Evolutionary conservation across 768 basidiomycete genomes (phyloP), one percentile per base, ranked within the genome.

Genomic region (Collybia mongolica): DNA sequence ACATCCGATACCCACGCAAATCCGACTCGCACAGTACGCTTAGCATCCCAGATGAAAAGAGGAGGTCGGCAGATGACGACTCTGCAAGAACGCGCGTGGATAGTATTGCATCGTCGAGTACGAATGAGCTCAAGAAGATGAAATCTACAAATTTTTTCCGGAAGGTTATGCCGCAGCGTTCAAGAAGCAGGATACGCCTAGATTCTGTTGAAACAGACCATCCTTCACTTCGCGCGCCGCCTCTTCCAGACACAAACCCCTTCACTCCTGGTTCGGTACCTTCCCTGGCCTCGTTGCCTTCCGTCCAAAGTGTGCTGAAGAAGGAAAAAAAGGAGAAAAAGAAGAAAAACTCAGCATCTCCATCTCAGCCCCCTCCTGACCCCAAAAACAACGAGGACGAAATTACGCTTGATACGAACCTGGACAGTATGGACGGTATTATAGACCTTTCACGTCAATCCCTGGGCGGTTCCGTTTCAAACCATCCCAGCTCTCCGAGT

Each of bases 341-440:
- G 54, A 70, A 61, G 51, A 71, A 70, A 54, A 68, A 65, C 28
- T 55, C 61, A 8, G 56, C 54, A 45, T 64, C 55, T 46, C 57
- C 64, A 23, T 64, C 69, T 0, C 26, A 28, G 65, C 71, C 0
- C n/a, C 61, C 63, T 28, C 66, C 66, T 9, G 39, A 38, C 19
- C 61, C 57, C 26, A 61, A 60, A 23, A 69, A 69, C 38, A 63
- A 62, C 39, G 69, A 66, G 39, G 65, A 64, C 29, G 67, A 70
- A 19, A 69, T 81, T 51, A 69, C 65, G 19, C 76, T 89, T 38
- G 87, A 90, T 64, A 81, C 80, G 17, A 80, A 93, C 62, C 64
- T 91, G 39, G 79, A 86, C 8, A 69, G 80, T 44, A 93, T 97
- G 80, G 86, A 89, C 35, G 94, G 88, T 5, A 93, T 97, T 60